Evolutionary conservation across 2,329 filamentous ascomycete genomes (phyloP), one percentile per base, ranked within the genome.

Genomic region (Lecanosticta acicola): DNA sequence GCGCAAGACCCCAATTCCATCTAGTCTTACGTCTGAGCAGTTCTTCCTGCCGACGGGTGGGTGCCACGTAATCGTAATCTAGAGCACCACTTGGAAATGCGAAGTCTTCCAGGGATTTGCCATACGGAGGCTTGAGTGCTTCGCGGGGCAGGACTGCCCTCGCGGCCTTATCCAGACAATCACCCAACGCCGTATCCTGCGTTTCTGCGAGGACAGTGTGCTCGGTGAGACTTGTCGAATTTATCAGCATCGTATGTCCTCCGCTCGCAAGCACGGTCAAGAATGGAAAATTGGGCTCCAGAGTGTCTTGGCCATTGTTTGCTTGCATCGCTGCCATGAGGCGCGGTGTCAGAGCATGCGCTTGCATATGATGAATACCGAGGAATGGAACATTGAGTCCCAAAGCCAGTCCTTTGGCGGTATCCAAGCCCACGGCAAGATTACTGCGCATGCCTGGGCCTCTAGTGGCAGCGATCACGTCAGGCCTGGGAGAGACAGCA

Each of bases 321-420:
- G n/a, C n/a, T 14, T 14, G 49, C 56, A 49, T 49, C n/a, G 55
- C 53, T 17, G 32, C 37, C 8, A 58, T 82, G 34, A 98, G 77
- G 8, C 88, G 77, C 13, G 91, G 86, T 14, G 93, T 97, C 51
- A 98, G 71, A 14, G 93, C 85, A 67, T 98, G 93, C 9, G 90
- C 93, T 65, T 96, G 90, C 93, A 98, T 97, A 67, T 98, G 93
- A 66, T 98, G 86, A 1, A 96, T 86, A 0, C 82, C 93, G 1
- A 97, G 66, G 24, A 97, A 71, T 2, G 91, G 90, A 32, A 89
- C 77, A 53, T 81, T 77, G 87, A 87, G 94, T 32, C 87, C 89
- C 16, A 86, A 74, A 0, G 90, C 81, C 16, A 97, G 75, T 0
- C 89, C 93, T 67, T 97, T 97, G 14, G 88, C 93, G 17, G 82